Conservation (phyloP, 2,329 filamentous ascomycete genomes). For the Myriosclerotinia curreyana region DNA sequence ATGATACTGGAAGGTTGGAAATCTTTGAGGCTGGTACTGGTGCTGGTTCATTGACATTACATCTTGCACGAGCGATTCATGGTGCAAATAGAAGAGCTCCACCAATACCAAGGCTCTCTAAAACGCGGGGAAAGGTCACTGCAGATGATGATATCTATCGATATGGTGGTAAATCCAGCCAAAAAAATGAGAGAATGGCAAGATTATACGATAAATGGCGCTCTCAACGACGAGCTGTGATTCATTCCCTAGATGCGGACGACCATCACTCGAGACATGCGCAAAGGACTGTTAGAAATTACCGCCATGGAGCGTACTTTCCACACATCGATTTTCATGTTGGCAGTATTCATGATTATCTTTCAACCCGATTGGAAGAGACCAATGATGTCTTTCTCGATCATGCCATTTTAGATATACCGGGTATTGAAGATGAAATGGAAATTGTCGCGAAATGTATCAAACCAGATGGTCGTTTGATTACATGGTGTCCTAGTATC, state of each 20-base stretch:
- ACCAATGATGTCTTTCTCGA: slow-evolving; percentile 59
- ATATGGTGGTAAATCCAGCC: neutral
- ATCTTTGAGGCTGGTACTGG: slow-evolving; percentile 83
- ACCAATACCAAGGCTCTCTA: slow-evolving; percentile 33
- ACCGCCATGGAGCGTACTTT: slow-evolving; percentile 67
- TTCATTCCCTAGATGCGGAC: slow-evolving; percentile 71
- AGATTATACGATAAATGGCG: slow-evolving; percentile 31
- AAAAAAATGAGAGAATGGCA: too few species aligned
- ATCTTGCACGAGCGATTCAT: slow-evolving; percentile 73
- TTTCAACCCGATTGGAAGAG: slow-evolving; percentile 51
- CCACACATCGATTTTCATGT: slow-evolving; percentile 72
- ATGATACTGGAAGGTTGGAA: slow-evolving; percentile 51
- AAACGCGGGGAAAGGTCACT: neutral
- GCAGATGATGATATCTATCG: slow-evolving; percentile 3
- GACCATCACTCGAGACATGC: slow-evolving; percentile 62
- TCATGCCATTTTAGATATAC: slow-evolving; percentile 72
- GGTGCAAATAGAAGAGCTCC: slow-evolving; percentile 62
- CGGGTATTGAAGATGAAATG: slow-evolving; percentile 54
- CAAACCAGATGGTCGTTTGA: slow-evolving; percentile 60
- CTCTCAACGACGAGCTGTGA: slow-evolving; percentile 58
- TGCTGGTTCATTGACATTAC: slow-evolving; percentile 75
- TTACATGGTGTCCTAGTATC: slow-evolving; percentile 73
- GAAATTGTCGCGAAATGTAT: slow-evolving; percentile 55
- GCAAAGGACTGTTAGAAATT: slow-evolving; percentile 61
- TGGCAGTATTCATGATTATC: slow-evolving; percentile 62